Conservation (phyloP, 768 basidiomycete species). For the Rhodotorula diobovata region DNA sequence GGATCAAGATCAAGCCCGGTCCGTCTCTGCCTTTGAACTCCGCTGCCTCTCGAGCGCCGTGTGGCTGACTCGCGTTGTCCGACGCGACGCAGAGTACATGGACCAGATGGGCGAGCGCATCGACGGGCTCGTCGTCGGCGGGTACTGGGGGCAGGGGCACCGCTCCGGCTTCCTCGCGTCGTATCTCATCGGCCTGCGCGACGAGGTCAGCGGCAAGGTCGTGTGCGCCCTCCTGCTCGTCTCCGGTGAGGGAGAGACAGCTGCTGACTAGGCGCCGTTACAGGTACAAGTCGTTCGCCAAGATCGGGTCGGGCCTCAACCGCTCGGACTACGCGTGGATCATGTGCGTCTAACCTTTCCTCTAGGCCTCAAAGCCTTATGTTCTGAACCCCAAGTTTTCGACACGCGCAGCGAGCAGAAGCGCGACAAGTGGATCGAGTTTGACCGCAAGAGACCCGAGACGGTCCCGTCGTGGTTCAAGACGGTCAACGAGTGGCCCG, state of each 20-base stretch:
- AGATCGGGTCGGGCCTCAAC: slow-evolving; percentile 83
- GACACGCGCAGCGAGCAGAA: slow-evolving; percentile 55
- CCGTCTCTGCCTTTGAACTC: slow-evolving; percentile 12
- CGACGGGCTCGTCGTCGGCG: slow-evolving; percentile 85
- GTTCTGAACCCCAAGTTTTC: not conserved
- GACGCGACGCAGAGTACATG: slow-evolving; percentile 64
- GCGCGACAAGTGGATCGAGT: slow-evolving; percentile 61
- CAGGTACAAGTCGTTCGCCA: slow-evolving; percentile 67
- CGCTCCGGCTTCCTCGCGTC: slow-evolving; percentile 85
- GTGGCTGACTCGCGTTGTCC: slow-evolving; percentile 51
- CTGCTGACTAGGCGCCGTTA: not conserved
- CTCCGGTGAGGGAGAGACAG: no score
- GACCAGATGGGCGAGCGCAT: slow-evolving; percentile 90
- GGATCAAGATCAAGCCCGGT: slow-evolving; percentile 72
- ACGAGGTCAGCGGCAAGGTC: slow-evolving; percentile 58
- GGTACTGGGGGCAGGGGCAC: slow-evolving; percentile 79
- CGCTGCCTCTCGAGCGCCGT: not conserved
- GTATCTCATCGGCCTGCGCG: slow-evolving; percentile 77
- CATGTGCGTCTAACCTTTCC: slow-evolving; percentile 41
- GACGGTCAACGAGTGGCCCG: slow-evolving; percentile 71
- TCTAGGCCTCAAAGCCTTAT: not conserved
- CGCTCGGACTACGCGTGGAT: slow-evolving; percentile 84
- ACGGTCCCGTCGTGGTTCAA: slow-evolving; percentile 51
- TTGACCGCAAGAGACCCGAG: slow-evolving; percentile 63
- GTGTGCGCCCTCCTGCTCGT: slow-evolving; percentile 44